Conservation (phyloP, 1,284 basidiomycete genomes). For the Gomphus bonarii region DNA sequence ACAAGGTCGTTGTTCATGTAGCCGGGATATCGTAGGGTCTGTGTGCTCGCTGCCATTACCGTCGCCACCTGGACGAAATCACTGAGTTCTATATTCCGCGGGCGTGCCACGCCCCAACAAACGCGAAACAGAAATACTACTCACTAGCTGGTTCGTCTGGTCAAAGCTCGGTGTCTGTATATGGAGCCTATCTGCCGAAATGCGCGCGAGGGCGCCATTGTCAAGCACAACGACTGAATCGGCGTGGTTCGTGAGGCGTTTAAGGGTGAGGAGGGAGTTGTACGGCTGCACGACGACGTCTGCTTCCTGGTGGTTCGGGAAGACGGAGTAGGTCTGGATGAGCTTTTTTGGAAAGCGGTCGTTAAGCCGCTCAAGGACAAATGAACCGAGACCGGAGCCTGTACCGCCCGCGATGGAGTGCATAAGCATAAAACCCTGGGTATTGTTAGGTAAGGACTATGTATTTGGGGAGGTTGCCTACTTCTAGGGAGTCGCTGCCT, state of each 20-base stretch:
- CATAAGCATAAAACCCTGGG: constrained; percentile 94
- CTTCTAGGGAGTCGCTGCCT: constrained; percentile 95
- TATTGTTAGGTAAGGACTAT: neutral
- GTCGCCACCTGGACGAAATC: constrained; percentile 66
- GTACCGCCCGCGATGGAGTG: constrained; percentile 99
- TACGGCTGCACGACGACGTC: constrained; percentile 99
- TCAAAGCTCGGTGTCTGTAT: constrained; percentile 87
- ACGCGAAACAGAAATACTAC: constrained; percentile 15
- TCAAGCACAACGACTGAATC: constrained; percentile 97
- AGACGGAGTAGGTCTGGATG: constrained; percentile 98
- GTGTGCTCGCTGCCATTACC: constrained; percentile 95
- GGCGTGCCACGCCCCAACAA: neutral
- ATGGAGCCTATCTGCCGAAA: constrained; percentile 87
- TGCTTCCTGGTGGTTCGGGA: constrained; percentile 85
- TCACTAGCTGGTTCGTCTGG: constrained; percentile 89
- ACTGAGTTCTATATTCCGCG: neutral
- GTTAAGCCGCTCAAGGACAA: constrained; percentile 90
- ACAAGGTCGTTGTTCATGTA: constrained; percentile 99
- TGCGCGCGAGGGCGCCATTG: constrained; percentile 88
- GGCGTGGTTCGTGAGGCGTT: constrained; percentile 91
- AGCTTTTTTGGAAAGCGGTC: constrained; percentile 99
- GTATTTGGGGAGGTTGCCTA: constrained; percentile 21
- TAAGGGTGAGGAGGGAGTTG: constrained; percentile 91
- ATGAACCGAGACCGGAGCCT: constrained; percentile 96
- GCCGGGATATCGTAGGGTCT: constrained; percentile 93